These are phyloP conservation scores for Excoecaria agallocha DNA, from an alignment of 345 rosid genomes.

Conservation along the genomic window DNA sequence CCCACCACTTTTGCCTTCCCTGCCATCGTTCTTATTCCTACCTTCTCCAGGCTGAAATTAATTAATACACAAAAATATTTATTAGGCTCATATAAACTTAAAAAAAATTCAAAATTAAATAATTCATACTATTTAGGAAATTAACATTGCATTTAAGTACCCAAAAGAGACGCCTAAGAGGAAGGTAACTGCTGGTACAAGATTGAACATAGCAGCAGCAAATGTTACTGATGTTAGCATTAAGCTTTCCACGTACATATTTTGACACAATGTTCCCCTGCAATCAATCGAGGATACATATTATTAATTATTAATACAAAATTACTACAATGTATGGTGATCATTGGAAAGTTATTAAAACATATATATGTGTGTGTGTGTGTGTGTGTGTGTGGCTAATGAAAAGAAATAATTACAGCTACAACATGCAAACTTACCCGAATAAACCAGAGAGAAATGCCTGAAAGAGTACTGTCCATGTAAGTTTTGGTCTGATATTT, in stretches of 20 bases:
- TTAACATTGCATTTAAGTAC: not conserved
- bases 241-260: not conserved
- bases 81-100: not conserved
- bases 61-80: not conserved
- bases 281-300: no score
- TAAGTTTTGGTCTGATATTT: conserved; percentile 15
- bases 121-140: not conserved
- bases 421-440: conserved; percentile 14
- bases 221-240: conserved; percentile 3
- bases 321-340: not conserved
- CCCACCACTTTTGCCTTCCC: conserved; percentile 15
- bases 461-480: conserved; percentile 13
- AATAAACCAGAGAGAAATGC: conserved; percentile 17
- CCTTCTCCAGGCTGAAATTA: conserved; percentile 14
- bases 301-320: no score
- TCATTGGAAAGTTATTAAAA: no score
- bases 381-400: no score
- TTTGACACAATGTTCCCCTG: conserved; percentile 8
- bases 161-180: conserved; percentile 8
- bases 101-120: not conserved
- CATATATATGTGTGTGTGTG: no score
- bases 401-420: no score
- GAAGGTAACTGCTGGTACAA: conserved; percentile 8
- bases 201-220: conserved; percentile 11
- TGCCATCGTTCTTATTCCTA: not conserved